Conservation (phyloP, 2,329 filamentous ascomycete species). For the Cladosporium cucumerinum region DNA sequence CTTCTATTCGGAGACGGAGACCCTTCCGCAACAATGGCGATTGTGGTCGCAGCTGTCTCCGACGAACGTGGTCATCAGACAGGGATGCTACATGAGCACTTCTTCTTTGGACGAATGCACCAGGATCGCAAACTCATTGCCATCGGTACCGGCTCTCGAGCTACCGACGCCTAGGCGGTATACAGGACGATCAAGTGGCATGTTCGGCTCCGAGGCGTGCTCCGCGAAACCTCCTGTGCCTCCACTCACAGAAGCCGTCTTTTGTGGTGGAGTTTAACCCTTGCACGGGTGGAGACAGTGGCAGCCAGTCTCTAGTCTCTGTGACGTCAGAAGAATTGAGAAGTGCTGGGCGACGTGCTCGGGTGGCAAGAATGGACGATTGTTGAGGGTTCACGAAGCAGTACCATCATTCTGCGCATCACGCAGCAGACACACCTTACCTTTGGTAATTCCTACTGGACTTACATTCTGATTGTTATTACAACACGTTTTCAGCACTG, state of each 20-base stretch:
- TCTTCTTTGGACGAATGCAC: not conserved
- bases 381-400: constrained; percentile 12
- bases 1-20: not conserved
- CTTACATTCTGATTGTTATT: not conserved
- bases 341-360: not conserved
- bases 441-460: not conserved
- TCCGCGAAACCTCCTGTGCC: not conserved
- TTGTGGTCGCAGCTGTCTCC: not conserved
- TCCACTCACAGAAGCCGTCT: not conserved
- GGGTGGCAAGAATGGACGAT: constrained; percentile 7
- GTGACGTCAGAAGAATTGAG: constrained; percentile 7
- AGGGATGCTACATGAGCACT: not conserved
- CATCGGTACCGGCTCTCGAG: not conserved
- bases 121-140: not conserved
- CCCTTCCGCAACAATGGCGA: not conserved
- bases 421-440: not conserved
- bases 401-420: not conserved
- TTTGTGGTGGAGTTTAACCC: not conserved
- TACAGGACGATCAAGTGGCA: not conserved
- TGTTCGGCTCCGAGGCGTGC: not conserved
- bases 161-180: not conserved
- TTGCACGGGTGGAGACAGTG: not conserved
- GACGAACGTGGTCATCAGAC: not conserved
- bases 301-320: not conserved
- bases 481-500: not conserved